Base-by-base conservation (phyloP, 2,329 filamentous ascomycete genomes). In the Paecilomyces fulvus region DNA sequence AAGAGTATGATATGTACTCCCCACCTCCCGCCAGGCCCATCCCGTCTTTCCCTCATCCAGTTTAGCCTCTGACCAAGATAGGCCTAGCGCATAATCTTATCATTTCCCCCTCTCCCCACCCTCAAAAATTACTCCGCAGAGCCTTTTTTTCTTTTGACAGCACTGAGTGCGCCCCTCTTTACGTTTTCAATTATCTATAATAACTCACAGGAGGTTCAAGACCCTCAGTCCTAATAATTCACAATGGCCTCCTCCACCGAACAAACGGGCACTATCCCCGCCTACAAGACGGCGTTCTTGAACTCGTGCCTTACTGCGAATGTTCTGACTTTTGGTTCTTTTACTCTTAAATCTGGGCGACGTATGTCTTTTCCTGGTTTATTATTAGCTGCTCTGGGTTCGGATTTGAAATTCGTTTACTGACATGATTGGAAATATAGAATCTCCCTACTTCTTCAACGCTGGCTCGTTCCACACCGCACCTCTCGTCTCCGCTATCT, bases 321-420 rank as follows among this genome's bases (percentile, higher is more conserved):
- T 48, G 64, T 57, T 14, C 59, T 66, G 8, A 61, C 63, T 37
- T 66, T 66, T 53, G 64, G 64, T 43, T 60, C 61, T 30, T 66
- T 61, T 28, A 49, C 48, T 28, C 48, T 49, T n/a, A 49, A 49
- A 14, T 49, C 48, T n/a, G 48, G 48, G 9, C 48, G 48, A 14
- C 48, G 48, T 49, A 49, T n/a, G 48, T 49, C 3, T 43, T 17
- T 6, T 1, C 14, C 7, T 7, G 25, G 25, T 7, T 28, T 28
- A 28, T 28, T 28, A 28, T 28, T 28, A 28, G 25, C 4, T 28
- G 4, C 25, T 28, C 14, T n/a, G 7, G 3, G 12, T 33, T 5
- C 2, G 12, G 12, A n/a, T 7, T 37, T 28, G 25, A n/a, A 43
- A 20, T 43, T 43, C 14, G 7, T 17, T n/a, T 17, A 5, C 37